A percentile compares a stretch with the other conserved stretches of the same genome.
Evolutionary conservation across 352 stramenopile genomes (phyloP).

Genomic region (Phytophthora chlamydospora): DNA sequence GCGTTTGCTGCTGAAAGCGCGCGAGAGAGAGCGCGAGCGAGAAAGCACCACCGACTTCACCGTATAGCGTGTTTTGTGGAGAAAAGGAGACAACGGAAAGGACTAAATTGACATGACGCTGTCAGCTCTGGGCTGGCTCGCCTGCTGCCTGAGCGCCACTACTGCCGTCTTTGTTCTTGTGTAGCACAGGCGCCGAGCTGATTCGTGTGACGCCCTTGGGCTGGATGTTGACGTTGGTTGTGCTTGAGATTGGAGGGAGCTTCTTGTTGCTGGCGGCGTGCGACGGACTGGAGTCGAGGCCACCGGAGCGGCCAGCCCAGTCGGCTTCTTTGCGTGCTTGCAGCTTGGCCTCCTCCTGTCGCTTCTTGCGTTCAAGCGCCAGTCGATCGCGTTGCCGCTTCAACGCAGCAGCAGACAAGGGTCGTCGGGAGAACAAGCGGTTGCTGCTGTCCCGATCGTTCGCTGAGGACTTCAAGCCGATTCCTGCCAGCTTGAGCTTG

Average conservation of each 20-base stretch:
- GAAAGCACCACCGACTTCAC: constrained; percentile 46
- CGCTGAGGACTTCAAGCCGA: constrained; percentile 34
- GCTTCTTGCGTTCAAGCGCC: constrained; percentile 60
- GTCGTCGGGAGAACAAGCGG: constrained; percentile 64
- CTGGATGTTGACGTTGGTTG: constrained; percentile 12
- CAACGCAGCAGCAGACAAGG: constrained; percentile 64
- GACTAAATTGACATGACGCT: constrained; percentile 15
- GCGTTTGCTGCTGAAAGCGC: constrained; percentile 55
- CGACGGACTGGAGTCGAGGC: constrained; percentile 59
- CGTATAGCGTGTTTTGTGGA: constrained; percentile 32
- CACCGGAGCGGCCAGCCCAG: constrained; percentile 77
- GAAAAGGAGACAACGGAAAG: constrained; percentile 10
- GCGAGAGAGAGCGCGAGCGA: constrained; percentile 46
- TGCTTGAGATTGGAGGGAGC: constrained; percentile 58
- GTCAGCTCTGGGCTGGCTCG: constrained; percentile 30
- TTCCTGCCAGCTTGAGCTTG: constrained; percentile 64
- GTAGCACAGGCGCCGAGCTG: constrained; percentile 67
- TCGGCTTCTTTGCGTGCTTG: constrained; percentile 75
- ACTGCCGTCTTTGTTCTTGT: constrained; percentile 53
- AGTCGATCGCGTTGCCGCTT: constrained; percentile 81
- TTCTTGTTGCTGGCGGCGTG: constrained; percentile 52
- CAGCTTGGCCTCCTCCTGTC: constrained; percentile 61
- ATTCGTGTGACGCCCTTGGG: constrained; percentile 51
- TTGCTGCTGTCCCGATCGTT: constrained; percentile 65
- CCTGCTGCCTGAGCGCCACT: constrained; percentile 16